Percentiles rank a stretch among this genome's conserved stretches.
Evolutionary conservation across 148 eudicot genomes (phyloP).

Genomic region (Rhododendron griersonianum): DNA sequence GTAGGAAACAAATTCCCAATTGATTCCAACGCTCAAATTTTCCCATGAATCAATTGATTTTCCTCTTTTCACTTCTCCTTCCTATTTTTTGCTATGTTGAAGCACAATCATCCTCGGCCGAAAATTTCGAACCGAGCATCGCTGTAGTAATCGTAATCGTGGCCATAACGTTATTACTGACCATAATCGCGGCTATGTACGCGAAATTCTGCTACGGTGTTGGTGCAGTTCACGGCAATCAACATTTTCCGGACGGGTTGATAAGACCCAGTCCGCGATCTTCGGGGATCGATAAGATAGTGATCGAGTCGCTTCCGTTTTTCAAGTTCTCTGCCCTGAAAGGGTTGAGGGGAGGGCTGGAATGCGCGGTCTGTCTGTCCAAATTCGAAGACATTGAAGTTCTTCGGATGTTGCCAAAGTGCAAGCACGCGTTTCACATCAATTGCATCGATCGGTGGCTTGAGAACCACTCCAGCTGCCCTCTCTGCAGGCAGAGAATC

Average conservation of each 20-base stretch:
- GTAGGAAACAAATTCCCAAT: background rate
- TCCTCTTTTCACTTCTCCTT: background rate
- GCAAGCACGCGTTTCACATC: slow-evolving; percentile 78
- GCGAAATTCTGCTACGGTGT: slow-evolving; percentile 41
- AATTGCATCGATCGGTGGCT: slow-evolving; percentile 75
- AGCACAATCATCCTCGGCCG: slow-evolving; percentile 22
- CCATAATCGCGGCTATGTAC: slow-evolving; percentile 42
- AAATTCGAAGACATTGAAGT: slow-evolving; percentile 60
- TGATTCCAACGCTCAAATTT: background rate
- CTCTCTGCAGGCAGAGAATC: slow-evolving; percentile 63
- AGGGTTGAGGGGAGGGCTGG: slow-evolving; percentile 63
- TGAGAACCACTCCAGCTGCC: slow-evolving; percentile 65
- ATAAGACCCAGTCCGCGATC: slow-evolving; percentile 21
- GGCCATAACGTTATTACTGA: slow-evolving; percentile 43
- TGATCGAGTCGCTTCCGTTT: slow-evolving; percentile 63
- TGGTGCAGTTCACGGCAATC: background rate
- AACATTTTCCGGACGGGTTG: slow-evolving; percentile 14
- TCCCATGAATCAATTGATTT: slow-evolving; percentile 5
- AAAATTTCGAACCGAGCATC: slow-evolving; percentile 61
- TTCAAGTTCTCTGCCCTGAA: slow-evolving; percentile 59
- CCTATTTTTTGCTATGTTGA: slow-evolving; percentile 11
- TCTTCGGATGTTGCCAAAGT: slow-evolving; percentile 64
- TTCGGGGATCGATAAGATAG: slow-evolving; percentile 56
- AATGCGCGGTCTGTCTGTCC: slow-evolving; percentile 69
- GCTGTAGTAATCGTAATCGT: slow-evolving; percentile 58